These are phyloP conservation scores for Schizophyllum amplum DNA, from an alignment of 1,284 basidiomycete genomes.

Conservation along the genomic window DNA sequence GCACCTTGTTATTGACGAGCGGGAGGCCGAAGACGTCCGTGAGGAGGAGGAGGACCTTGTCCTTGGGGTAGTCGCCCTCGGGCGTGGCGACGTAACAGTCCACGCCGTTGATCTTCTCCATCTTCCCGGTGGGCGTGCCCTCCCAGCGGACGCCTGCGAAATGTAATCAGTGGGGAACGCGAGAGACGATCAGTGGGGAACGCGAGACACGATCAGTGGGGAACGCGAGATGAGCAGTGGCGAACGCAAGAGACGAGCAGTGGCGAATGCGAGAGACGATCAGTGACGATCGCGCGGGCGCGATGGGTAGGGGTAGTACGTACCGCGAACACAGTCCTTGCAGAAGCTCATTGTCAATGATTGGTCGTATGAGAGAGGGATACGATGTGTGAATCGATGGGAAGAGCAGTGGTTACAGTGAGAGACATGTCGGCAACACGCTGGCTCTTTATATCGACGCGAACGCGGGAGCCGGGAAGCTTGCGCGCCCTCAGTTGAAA, in stretches of 20 bases:
- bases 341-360: conserved; percentile 40
- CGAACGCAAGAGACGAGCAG: conserved; percentile 41
- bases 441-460: not conserved
- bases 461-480: not conserved
- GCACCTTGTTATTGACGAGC: conserved; percentile 44
- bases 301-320: conserved; percentile 1
- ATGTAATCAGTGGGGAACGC: too few species aligned
- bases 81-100: conserved; percentile 46
- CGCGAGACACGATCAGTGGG: not conserved
- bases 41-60: conserved; percentile 50
- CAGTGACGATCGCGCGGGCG: not conserved
- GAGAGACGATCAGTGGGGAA: too few species aligned
- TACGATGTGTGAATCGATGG: not conserved
- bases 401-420: not conserved
- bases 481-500: too few species aligned
- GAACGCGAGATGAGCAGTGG: not conserved
- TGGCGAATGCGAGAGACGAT: conserved; percentile 51
- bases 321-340: conserved; percentile 41
- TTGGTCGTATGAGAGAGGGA: too few species aligned
- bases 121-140: conserved; percentile 13
- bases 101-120: conserved; percentile 38
- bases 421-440: not conserved
- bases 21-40: conserved; percentile 60
- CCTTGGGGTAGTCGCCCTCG: conserved; percentile 37
- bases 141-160: not conserved